Base-by-base conservation (phyloP, 768 basidiomycete genomes). In the Termitomyces sp. region DNA sequence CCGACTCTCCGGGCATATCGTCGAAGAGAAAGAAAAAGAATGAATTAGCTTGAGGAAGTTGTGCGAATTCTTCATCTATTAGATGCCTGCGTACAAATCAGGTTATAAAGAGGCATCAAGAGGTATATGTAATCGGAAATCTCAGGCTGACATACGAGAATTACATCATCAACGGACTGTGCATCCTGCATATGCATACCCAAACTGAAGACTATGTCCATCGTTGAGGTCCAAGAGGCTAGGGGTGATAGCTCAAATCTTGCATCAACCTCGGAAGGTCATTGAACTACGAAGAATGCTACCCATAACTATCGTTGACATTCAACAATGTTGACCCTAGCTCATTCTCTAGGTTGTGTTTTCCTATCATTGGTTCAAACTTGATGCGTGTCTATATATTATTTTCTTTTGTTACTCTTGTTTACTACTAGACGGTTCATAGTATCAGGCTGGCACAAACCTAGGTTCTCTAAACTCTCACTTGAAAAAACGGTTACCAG, bases 1-100 rank as follows among this genome's bases (percentile, higher is more conserved):
- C 22, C 18, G n/a, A 33, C 40, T 60, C 49, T 40, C 54, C 58
- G 28, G 55, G 53, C 64, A 65, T 65, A 13, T 43, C 20, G 53
- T 13, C 33, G n/a, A 16, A 24, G 41, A 54, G 50, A 38, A 28
- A 38, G n/a, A n/a, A 26, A 24, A 18, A 36, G 28, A 52, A 18
- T 38, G 16, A 28, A n/a, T 2, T 40, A 18, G 8, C 18, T 52
- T n/a, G 0, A 28, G 3, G 20, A 38, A 52, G 36, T n/a, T 28
- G 36, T 28, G 38, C 38, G 26, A 40, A 40, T 11, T 7, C 26
- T 40, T 40, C 11, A 30, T 36, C 33, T 47, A 22, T 10, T 24
- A n/a, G 8, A 18, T 26, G 26, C 26, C n/a, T 22, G 3, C 24
- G 44, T 46, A 46, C 7, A 14, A 46, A 46, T 46, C 45, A 46